Evolutionary conservation across 2,329 filamentous ascomycete genomes (phyloP).

Genomic region (Colletotrichum sp.): DNA sequence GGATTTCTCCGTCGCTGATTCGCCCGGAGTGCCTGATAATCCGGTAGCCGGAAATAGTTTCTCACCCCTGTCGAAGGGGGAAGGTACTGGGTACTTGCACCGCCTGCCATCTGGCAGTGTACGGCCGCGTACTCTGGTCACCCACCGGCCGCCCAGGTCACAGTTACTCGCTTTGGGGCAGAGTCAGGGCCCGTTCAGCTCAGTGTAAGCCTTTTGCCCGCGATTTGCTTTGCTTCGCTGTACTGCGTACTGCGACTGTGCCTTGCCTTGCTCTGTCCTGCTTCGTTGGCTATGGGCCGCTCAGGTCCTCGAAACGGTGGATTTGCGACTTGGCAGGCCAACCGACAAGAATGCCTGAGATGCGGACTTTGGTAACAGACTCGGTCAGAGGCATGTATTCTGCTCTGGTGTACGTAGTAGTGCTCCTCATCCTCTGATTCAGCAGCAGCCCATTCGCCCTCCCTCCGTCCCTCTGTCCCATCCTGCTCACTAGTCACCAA

Average conservation of each 20-base stretch:
- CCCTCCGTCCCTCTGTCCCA: not conserved
- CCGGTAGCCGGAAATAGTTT: slow-evolving; percentile 27
- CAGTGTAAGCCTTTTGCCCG: slow-evolving; percentile 9
- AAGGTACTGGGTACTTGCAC: slow-evolving; percentile 4
- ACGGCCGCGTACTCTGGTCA: not conserved
- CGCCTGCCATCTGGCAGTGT: slow-evolving; percentile 1
- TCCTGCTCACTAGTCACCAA: not conserved
- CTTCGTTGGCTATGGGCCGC: not conserved
- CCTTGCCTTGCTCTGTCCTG: not conserved
- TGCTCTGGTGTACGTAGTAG: not conserved
- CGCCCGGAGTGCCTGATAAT: slow-evolving; percentile 32
- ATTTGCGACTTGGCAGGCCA: slow-evolving; percentile 19
- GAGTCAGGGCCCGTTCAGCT: not conserved
- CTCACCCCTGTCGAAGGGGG: not conserved
- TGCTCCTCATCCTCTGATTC: not conserved
- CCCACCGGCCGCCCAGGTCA: not conserved
- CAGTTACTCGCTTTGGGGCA: not conserved
- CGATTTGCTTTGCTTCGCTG: not conserved
- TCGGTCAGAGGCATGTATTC: not conserved
- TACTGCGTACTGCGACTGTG: not conserved
- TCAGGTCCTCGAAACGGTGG: slow-evolving; percentile 9
- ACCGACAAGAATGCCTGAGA: slow-evolving; percentile 15
- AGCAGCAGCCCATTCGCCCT: not conserved
- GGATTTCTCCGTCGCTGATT: slow-evolving; percentile 24
- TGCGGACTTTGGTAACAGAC: not conserved